A percentile compares a stretch with the other conserved stretches of the same genome.
These are phyloP conservation scores for Achlya hypogyna DNA, from an alignment of 352 stramenopile species.

Conservation along the genomic window DNA sequence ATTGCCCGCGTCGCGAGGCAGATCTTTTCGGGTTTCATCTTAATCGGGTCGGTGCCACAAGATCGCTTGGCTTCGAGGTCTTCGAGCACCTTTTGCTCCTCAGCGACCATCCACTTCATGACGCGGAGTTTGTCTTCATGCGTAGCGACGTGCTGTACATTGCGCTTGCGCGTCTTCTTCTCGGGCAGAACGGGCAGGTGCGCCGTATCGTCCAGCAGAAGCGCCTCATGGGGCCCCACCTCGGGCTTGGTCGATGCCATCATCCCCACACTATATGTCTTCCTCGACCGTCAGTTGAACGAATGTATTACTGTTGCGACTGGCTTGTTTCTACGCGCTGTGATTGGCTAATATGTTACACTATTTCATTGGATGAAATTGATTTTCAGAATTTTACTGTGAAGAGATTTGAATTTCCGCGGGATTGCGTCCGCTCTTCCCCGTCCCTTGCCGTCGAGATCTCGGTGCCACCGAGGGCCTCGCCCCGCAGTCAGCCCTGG, in stretches of 20 bases:
- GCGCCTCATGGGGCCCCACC: background rate
- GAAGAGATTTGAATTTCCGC: background rate
- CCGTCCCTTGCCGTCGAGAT: background rate
- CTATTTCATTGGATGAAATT: constrained; percentile 3
- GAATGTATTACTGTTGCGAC: constrained; percentile 6
- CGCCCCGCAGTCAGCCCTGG: no score
- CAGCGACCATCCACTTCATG: constrained; percentile 14
- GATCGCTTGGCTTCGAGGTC: background rate
- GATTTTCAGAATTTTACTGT: background rate
- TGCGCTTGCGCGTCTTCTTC: constrained; percentile 7
- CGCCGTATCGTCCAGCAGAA: background rate
- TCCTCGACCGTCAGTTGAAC: background rate
- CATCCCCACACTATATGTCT: background rate
- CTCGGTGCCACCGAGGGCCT: background rate
- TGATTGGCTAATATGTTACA: constrained; percentile 4
- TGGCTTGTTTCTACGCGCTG: background rate
- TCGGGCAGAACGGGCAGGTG: background rate
- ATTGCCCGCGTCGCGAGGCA: constrained; percentile 12
- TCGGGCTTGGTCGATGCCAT: background rate
- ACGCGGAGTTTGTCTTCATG: constrained; percentile 16
- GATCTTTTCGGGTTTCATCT: background rate
- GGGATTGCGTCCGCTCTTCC: background rate
- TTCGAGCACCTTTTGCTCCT: constrained; percentile 1
- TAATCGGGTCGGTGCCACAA: background rate
- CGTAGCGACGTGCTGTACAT: constrained; percentile 11